Conservation (phyloP, 306 rosid genomes). For the Quillaja saponaria region DNA sequence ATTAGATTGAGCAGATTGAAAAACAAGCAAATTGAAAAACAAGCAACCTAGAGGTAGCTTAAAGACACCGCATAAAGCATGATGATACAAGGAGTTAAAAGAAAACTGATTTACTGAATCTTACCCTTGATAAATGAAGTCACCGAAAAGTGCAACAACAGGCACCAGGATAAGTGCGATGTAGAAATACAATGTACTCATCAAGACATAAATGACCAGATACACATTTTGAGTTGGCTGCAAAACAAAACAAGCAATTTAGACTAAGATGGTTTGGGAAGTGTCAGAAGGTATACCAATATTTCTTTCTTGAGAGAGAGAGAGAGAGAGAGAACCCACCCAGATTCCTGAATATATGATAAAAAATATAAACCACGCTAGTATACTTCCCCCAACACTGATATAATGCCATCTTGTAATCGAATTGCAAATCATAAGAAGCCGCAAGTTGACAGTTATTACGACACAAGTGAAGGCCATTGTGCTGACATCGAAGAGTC, state of each 20-base stretch:
- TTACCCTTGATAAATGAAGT: constrained; percentile 90
- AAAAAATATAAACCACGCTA: constrained; percentile 82
- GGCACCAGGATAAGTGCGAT: constrained; percentile 76
- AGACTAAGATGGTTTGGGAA: constrained; percentile 11
- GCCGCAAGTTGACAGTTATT: constrained; percentile 82
- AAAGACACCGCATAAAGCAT: too few species aligned
- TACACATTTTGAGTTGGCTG: constrained; percentile 70
- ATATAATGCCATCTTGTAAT: constrained; percentile 90
- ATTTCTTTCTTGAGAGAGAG: constrained; percentile 4
- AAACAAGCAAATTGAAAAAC: too few species aligned
- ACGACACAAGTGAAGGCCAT: constrained; percentile 93
- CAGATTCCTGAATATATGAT: constrained; percentile 70
- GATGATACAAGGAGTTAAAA: constrained; percentile 6
- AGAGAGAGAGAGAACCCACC: constrained; percentile 46
- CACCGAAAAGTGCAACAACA: constrained; percentile 76
- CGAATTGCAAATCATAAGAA: constrained; percentile 81
- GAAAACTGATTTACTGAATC: constrained; percentile 21
- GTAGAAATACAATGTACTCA: constrained; percentile 88
- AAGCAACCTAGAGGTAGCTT: too few species aligned
- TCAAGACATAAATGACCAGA: constrained; percentile 77
- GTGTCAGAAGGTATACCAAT: constrained; percentile 6
- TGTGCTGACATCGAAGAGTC: constrained; percentile 95
- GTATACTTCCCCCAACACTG: constrained; percentile 91
- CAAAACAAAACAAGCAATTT: constrained; percentile 33
- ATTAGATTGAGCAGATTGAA: too few species aligned